Conservation (phyloP, 139 green algal species). For the Nannochloris sp. region DNA sequence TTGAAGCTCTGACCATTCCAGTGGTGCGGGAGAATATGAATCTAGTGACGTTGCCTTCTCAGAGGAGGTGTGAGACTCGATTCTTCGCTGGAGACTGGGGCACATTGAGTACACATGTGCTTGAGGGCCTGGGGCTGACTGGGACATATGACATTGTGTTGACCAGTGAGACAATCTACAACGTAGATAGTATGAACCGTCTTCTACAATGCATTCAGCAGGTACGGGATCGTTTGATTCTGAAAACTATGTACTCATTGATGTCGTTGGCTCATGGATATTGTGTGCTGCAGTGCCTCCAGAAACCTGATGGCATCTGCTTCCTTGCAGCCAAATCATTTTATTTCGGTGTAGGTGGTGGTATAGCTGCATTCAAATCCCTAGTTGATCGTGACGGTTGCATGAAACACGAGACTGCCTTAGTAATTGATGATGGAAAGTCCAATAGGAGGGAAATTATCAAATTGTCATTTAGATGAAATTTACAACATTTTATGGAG, state of each 20-base stretch:
- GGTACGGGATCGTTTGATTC: conserved; percentile 17
- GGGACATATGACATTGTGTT: conserved; percentile 70
- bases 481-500: conserved; percentile 20
- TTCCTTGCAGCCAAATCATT: conserved; percentile 83
- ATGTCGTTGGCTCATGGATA: neutral
- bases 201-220: conserved; percentile 62
- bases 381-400: conserved; percentile 30
- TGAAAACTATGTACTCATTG: neutral
- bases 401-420: conserved; percentile 1
- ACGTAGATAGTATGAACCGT: conserved; percentile 29
- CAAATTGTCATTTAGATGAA: conserved; percentile 9
- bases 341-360: conserved; percentile 95
- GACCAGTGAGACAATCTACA: conserved; percentile 79
- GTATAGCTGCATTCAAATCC: conserved; percentile 54
- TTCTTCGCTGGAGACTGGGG: conserved; percentile 65
- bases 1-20: conserved; percentile 8
- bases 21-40: neutral
- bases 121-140: conserved; percentile 24
- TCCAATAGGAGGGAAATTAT: conserved; percentile 28
- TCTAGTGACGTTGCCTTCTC: neutral
- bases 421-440: conserved; percentile 20
- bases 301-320: conserved; percentile 43
- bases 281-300: conserved; percentile 13
- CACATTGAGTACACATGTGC: conserved; percentile 19
- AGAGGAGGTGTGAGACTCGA: conserved; percentile 1